A percentile compares a stretch with the other conserved stretches of the same genome.
phyloP scores from a whole-genome alignment of 2,329 filamentous ascomycete genomes.

The Capronia americana region DNA sequence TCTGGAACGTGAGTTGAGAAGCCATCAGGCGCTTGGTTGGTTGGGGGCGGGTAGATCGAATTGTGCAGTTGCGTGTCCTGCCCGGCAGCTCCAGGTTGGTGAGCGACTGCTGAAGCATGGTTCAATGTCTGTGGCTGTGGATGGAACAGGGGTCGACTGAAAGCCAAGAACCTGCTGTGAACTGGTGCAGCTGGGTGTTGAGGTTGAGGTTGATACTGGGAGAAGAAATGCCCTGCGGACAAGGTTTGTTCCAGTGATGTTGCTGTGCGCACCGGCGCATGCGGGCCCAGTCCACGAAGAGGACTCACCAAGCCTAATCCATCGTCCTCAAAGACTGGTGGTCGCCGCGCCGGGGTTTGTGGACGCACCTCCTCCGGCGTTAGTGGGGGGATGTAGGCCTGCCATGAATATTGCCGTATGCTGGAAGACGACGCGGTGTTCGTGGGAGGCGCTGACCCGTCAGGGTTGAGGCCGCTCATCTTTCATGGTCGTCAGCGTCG shows the following conservation, averaged over 20 bases:
- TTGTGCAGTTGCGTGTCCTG: background rate
- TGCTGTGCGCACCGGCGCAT: background rate
- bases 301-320: conserved; percentile 1
- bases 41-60: too few species aligned
- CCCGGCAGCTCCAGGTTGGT: background rate
- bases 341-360: background rate
- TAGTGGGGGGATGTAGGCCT: conserved; percentile 5
- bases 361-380: background rate
- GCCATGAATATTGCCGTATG: conserved; percentile 14
- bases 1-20: background rate
- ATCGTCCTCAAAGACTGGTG: background rate
- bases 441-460: background rate
- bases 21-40: background rate
- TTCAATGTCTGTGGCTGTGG: background rate
- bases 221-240: conserved; percentile 13
- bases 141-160: background rate
- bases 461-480: conserved; percentile 8
- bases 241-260: conserved; percentile 9
- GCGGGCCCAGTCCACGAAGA: background rate
- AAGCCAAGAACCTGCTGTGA: background rate
- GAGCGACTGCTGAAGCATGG: background rate
- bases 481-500: conserved; percentile 15
- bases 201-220: background rate
- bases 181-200: background rate
- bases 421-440: conserved; percentile 9